A percentile compares a stretch with the other conserved stretches of the same genome.
phyloP scores from a whole-genome alignment of 2,329 filamentous ascomycete species.

The Orbilia blumenaviensis region DNA sequence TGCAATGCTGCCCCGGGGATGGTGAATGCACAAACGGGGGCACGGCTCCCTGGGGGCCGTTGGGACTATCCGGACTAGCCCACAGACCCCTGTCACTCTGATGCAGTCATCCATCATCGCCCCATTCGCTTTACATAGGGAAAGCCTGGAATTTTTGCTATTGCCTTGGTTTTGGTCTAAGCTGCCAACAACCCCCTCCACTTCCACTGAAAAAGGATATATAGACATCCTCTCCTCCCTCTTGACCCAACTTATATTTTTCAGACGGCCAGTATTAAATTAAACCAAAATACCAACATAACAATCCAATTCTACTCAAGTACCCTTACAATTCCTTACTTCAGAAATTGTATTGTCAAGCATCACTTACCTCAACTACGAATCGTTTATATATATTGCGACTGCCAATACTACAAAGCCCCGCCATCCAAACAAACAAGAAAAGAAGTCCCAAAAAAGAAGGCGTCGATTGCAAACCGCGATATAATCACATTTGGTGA shows the following conservation, averaged over 20 bases:
- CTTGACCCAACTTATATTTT: slow-evolving; percentile 34
- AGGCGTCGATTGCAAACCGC: slow-evolving; percentile 22
- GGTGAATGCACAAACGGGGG: slow-evolving; percentile 13
- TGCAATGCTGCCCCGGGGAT: neutral
- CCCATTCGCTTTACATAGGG: slow-evolving; percentile 34
- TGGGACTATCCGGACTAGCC: slow-evolving; percentile 33
- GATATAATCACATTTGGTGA: slow-evolving; percentile 2
- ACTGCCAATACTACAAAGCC: neutral
- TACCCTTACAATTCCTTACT: slow-evolving; percentile 17
- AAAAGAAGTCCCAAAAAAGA: neutral
- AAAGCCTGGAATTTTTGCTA: slow-evolving; percentile 53
- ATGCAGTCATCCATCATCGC: slow-evolving; percentile 54
- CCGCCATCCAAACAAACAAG: no score
- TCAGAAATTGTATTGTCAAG: neutral
- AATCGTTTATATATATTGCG: neutral
- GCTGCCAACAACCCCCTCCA: slow-evolving; percentile 44
- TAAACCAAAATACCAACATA: slow-evolving; percentile 26
- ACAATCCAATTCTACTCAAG: slow-evolving; percentile 43
- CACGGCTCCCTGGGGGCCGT: slow-evolving; percentile 27
- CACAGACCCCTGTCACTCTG: slow-evolving; percentile 39
- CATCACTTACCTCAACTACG: neutral
- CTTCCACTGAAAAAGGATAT: slow-evolving; percentile 46
- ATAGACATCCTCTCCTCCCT: slow-evolving; percentile 49
- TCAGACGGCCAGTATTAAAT: slow-evolving; percentile 29
- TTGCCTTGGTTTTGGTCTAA: slow-evolving; percentile 52